These are phyloP conservation scores for Metschnikowia hibisci DNA, from an alignment of 805 yeast species.

Conservation along the genomic window DNA sequence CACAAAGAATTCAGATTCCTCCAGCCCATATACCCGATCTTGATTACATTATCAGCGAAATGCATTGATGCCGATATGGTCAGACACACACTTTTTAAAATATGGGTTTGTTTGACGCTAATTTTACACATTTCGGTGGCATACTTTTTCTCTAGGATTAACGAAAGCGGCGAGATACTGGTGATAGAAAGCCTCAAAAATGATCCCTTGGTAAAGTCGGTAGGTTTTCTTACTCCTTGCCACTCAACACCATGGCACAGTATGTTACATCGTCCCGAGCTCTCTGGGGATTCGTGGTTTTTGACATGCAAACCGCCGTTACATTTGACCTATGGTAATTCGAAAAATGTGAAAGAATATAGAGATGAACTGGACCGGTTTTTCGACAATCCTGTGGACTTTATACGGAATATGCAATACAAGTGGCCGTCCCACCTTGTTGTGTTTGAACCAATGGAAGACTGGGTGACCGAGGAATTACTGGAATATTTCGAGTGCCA, in stretches of 20 bases:
- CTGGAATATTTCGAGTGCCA: constrained; percentile 43
- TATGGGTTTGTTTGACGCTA: constrained; percentile 14
- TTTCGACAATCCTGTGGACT: constrained; percentile 61
- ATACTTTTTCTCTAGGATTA: constrained; percentile 55
- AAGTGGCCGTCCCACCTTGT: constrained; percentile 60
- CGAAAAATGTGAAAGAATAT: constrained; percentile 40
- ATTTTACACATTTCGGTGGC: constrained; percentile 41
- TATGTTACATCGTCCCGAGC: constrained; percentile 59
- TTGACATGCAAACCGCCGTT: constrained; percentile 92
- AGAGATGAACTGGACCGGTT: constrained; percentile 85
- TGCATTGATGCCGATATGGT: not conserved
- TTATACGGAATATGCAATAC: constrained; percentile 35
- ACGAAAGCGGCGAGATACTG: constrained; percentile 83
- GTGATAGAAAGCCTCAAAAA: constrained; percentile 53
- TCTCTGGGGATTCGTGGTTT: constrained; percentile 53
- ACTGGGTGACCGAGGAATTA: constrained; percentile 38
- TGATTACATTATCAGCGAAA: constrained; percentile 48
- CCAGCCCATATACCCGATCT: constrained; percentile 76
- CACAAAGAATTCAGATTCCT: constrained; percentile 94
- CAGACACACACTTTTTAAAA: not conserved
- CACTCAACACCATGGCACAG: constrained; percentile 97
- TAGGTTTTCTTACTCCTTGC: constrained; percentile 91
- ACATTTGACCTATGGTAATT: constrained; percentile 26
- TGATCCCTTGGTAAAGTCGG: constrained; percentile 37
- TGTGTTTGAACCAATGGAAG: constrained; percentile 62